Percentiles rank a stretch among this genome's conserved stretches.
phyloP scores from a whole-genome alignment of 2,329 filamentous ascomycete genomes.

The Botrytis galanthina region DNA sequence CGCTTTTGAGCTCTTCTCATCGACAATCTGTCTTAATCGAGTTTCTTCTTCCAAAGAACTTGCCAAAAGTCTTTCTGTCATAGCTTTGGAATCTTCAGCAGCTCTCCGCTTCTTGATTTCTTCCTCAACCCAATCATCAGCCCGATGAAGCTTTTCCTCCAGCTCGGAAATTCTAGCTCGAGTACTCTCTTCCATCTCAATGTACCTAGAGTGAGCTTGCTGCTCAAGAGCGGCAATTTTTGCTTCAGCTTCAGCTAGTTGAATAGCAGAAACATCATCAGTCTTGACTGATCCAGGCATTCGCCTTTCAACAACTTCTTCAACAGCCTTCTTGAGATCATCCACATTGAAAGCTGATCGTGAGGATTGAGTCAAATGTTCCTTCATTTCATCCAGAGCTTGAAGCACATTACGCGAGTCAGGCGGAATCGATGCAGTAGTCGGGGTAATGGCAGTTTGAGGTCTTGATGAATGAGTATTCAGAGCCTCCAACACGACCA shows the following conservation, averaged over 20 bases:
- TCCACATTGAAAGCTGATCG: conserved; percentile 48
- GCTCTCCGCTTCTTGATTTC: conserved; percentile 61
- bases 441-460: conserved; percentile 31
- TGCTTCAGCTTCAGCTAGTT: conserved; percentile 24
- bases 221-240: conserved; percentile 56
- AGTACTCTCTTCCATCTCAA: conserved; percentile 42
- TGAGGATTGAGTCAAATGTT: conserved; percentile 49
- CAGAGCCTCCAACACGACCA: conserved; percentile 71
- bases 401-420: conserved; percentile 56
- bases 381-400: conserved; percentile 63
- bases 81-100: conserved; percentile 65
- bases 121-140: conserved; percentile 61
- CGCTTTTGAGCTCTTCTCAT: conserved; percentile 55
- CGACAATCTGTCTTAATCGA: conserved; percentile 61
- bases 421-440: conserved; percentile 33
- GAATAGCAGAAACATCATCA: conserved; percentile 40
- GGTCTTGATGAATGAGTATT: conserved; percentile 51
- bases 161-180: conserved; percentile 54
- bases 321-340: conserved; percentile 60
- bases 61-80: conserved; percentile 50
- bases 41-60: conserved; percentile 67
- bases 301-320: conserved; percentile 59
- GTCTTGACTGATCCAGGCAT: conserved; percentile 50
- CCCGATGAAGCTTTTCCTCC: conserved; percentile 63
- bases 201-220: conserved; percentile 50